Base-by-base conservation (phyloP, 2,329 filamentous ascomycete genomes). In the Aspergillus chevalieri region DNA sequence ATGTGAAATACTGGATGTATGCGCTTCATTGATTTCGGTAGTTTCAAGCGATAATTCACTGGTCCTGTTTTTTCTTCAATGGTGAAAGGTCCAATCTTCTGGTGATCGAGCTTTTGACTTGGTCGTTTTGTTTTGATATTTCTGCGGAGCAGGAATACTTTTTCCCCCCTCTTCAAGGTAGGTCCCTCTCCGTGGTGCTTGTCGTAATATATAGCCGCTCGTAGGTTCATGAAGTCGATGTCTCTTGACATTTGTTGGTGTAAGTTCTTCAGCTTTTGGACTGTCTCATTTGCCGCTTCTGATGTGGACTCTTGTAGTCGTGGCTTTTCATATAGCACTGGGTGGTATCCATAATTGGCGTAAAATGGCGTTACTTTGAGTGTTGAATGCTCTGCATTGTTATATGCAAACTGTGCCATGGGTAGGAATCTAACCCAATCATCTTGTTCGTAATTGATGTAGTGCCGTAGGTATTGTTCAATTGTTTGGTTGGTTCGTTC, bases 401-500 rank as follows among this genome's bases (percentile, higher is more conserved):
- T 46, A 8, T 33, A 46, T 4, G 2, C 17, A 17, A 17, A 17
- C 17, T 17, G 17, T 17, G 17, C 17, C 17, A 17, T 17, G 17
- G 17, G 30, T 15, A 17, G 17, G 30, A 46, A 46, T 26, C 39
- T 4, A 9, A n/a, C 33, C 43, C 8, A 50, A 22, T 52, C 8
- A 33, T 53, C 39, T 12, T 53, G n/a, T 10, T 53, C 1, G 9
- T 54, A 52, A 14, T 50, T 52, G 0, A 54, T 21, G 28, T 48
- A 52, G n/a, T 47, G 19, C 21, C 21, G 38, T 43, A 54, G 17
- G n/a, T 54, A 52, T 17, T 52, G n/a, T 43, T 54, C 28, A 2
- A 54, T 2, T 0, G n/a, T 50, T 26, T 53, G 17, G 19, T 53
- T 53, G 4, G 17, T 28, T 44, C 12, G 0, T 42, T 53, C 10